phyloP scores from a whole-genome alignment of 2,329 filamentous ascomycete species.

The Gremmenia infestans region DNA sequence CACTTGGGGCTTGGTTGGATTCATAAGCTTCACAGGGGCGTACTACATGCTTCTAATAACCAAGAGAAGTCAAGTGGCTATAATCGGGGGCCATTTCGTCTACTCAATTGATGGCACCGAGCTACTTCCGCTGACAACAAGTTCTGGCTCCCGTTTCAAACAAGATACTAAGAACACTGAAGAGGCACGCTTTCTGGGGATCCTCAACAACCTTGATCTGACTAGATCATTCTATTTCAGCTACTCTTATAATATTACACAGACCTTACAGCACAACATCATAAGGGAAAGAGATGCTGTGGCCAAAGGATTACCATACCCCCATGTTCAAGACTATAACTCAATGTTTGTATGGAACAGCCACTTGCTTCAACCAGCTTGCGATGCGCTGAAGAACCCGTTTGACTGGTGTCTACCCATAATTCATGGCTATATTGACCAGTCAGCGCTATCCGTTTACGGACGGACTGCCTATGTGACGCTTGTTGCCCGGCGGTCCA shows the following conservation, averaged over 20 bases:
- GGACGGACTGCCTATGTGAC: constrained; percentile 87
- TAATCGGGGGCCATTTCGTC: constrained; percentile 92
- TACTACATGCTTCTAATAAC: constrained; percentile 98
- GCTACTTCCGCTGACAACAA: constrained; percentile 77
- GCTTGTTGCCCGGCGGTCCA: constrained; percentile 84
- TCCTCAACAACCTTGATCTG: constrained; percentile 86
- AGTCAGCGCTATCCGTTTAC: constrained; percentile 80
- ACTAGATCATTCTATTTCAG: constrained; percentile 96
- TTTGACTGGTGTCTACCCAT: constrained; percentile 96
- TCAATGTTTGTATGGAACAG: constrained; percentile 99
- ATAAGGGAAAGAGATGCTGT: constrained; percentile 70
- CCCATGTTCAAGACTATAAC: constrained; percentile 65
- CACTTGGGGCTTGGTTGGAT: constrained; percentile 90
- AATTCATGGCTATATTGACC: constrained; percentile 94
- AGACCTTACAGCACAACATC: constrained; percentile 89
- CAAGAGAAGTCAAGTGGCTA: constrained; percentile 91
- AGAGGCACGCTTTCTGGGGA: constrained; percentile 82
- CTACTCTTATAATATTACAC: constrained; percentile 94
- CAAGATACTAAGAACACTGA: constrained; percentile 77
- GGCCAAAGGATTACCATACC: constrained; percentile 55
- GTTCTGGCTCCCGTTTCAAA: constrained; percentile 60
- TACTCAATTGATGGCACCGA: constrained; percentile 95
- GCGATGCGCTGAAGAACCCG: constrained; percentile 64
- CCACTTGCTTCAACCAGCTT: constrained; percentile 75
- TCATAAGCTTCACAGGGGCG: constrained; percentile 90